Conservation (phyloP, 495 filamentous ascomycete genomes). For the Clavariopsis aquatica region DNA sequence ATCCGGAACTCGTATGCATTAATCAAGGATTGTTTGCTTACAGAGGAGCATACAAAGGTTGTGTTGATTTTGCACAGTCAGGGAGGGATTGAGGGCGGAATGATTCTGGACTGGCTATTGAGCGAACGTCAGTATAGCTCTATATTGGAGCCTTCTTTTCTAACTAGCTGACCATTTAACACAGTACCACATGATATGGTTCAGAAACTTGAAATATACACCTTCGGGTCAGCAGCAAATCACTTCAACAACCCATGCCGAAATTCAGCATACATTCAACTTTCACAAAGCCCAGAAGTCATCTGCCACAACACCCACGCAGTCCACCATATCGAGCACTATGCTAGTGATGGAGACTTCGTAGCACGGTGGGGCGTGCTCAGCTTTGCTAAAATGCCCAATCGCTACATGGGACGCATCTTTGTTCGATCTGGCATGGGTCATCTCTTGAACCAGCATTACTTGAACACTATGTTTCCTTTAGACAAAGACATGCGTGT, state of each 20-base stretch:
- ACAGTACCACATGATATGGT: constrained; percentile 63
- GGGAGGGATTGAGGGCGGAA: constrained; percentile 73
- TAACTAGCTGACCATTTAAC: not conserved
- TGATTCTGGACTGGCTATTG: constrained; percentile 78
- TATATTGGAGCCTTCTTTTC: no score
- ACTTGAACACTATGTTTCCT: constrained; percentile 78
- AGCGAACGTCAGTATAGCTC: constrained; percentile 52
- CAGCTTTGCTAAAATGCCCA: constrained; percentile 58
- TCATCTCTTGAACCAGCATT: constrained; percentile 80
- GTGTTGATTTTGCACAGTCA: constrained; percentile 80
- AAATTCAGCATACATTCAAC: constrained; percentile 36
- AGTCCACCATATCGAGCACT: constrained; percentile 81
- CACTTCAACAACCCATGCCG: constrained; percentile 81
- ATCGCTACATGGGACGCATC: constrained; percentile 72
- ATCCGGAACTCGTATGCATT: constrained; percentile 56
- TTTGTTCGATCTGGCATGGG: constrained; percentile 67
- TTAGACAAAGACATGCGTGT: constrained; percentile 45
- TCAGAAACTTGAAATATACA: constrained; percentile 76
- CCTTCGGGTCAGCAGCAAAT: constrained; percentile 81
- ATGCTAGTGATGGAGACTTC: constrained; percentile 74
- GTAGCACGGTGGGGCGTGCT: constrained; percentile 76
- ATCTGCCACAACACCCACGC: constrained; percentile 44
- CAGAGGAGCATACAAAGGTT: constrained; percentile 65
- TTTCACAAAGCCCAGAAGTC: not conserved
- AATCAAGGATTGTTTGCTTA: constrained; percentile 61